A percentile compares a stretch with the other conserved stretches of the same genome.
phyloP scores from a whole-genome alignment of 176 grass and related monocot species.

The Ensete ventricosum region DNA sequence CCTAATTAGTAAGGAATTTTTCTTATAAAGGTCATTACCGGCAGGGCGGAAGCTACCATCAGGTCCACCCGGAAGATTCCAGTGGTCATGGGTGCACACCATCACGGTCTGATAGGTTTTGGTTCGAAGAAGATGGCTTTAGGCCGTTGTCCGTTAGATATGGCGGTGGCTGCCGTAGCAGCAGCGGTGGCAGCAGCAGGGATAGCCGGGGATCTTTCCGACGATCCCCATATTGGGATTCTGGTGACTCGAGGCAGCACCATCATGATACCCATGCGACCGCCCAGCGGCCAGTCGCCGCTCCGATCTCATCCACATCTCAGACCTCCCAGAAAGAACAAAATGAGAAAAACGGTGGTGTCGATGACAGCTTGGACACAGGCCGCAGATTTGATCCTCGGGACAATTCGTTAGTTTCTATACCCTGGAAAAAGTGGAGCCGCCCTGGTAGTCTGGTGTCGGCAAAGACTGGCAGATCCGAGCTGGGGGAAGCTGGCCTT shows the following conservation, averaged over 20 bases:
- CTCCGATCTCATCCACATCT: slow-evolving; percentile 35
- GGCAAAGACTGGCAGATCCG: slow-evolving; percentile 45
- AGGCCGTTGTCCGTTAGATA: slow-evolving; percentile 9
- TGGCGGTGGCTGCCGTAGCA: neutral
- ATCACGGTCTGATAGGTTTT: slow-evolving; percentile 20
- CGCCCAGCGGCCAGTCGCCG: slow-evolving; percentile 65
- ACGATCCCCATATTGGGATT: slow-evolving; percentile 2
- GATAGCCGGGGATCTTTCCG: slow-evolving; percentile 8
- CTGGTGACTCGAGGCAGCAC: slow-evolving; percentile 34
- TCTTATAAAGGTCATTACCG: slow-evolving; percentile 26
- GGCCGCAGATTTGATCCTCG: slow-evolving; percentile 27
- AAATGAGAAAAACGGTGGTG: slow-evolving; percentile 20
- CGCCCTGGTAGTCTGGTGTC: slow-evolving; percentile 10
- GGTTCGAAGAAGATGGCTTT: slow-evolving; percentile 14
- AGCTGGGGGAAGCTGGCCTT: slow-evolving; percentile 17
- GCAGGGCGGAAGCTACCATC: slow-evolving; percentile 23
- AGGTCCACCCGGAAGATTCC: slow-evolving; percentile 2
- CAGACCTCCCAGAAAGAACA: slow-evolving; percentile 11
- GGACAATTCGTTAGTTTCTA: slow-evolving; percentile 26
- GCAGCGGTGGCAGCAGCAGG: slow-evolving; percentile 1
- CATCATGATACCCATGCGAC: slow-evolving; percentile 17
- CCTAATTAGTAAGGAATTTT: neutral
- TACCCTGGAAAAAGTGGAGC: slow-evolving; percentile 45
- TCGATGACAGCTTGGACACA: slow-evolving; percentile 38
- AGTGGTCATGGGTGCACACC: slow-evolving; percentile 19